Conservation (phyloP, 352 stramenopile species). For the Phytophthora quininea region DNA sequence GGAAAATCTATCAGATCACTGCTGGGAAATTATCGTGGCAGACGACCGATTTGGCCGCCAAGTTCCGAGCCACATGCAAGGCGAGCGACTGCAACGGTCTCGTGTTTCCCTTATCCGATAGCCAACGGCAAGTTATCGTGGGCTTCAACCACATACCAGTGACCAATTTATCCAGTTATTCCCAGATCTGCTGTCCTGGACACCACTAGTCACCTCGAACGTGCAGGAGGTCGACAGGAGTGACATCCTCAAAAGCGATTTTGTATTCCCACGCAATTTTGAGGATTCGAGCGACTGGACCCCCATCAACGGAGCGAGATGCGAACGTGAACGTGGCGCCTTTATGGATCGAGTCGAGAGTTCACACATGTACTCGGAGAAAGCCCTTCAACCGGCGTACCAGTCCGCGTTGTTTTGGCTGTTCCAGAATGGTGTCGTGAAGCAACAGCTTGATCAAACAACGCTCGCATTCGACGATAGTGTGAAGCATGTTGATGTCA, state of each 20-base stretch:
- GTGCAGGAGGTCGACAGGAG: conserved; percentile 59
- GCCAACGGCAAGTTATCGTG: conserved; percentile 34
- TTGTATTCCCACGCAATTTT: conserved; percentile 63
- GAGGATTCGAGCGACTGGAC: conserved; percentile 34
- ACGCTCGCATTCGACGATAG: conserved; percentile 38
- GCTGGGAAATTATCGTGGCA: conserved; percentile 51
- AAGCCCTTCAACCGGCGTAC: conserved; percentile 52
- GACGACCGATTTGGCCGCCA: conserved; percentile 34
- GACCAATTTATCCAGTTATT: conserved; percentile 36
- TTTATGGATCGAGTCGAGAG: conserved; percentile 51
- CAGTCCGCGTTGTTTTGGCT: conserved; percentile 59
- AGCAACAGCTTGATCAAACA: conserved; percentile 27
- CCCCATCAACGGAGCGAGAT: conserved; percentile 36
- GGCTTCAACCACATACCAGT: conserved; percentile 38
- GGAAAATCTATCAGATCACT: conserved; percentile 55
- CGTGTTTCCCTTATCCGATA: conserved; percentile 25
- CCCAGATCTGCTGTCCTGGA: conserved; percentile 36
- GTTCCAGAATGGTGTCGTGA: conserved; percentile 48
- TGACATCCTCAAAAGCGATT: conserved; percentile 57
- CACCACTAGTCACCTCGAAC: conserved; percentile 46
- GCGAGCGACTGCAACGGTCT: conserved; percentile 37
- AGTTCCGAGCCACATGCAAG: conserved; percentile 39
- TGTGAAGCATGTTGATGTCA: conserved; percentile 38
- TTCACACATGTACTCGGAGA: conserved; percentile 57
- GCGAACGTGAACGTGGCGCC: conserved; percentile 49